phyloP scores from a whole-genome alignment of 2,329 filamentous ascomycete genomes.

The Davidsoniella eucalypti region DNA sequence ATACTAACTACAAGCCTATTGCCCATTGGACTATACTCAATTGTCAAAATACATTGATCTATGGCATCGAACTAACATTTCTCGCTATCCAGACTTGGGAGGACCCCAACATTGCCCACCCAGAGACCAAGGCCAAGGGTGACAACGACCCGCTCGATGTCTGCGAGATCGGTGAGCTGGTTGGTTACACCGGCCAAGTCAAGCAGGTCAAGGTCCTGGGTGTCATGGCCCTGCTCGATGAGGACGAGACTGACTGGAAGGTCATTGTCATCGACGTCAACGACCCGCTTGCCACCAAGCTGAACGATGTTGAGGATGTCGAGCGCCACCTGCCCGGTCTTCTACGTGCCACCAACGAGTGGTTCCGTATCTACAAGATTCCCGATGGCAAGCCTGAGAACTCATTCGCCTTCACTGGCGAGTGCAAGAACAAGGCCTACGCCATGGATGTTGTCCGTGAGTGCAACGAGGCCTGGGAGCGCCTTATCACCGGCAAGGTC shows the following conservation, averaged over 20 bases:
- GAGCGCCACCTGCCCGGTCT: constrained; percentile 96
- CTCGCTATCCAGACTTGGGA: constrained; percentile 67
- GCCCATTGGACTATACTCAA: constrained; percentile 2
- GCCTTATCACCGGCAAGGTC: constrained; percentile 81
- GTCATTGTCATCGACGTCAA: constrained; percentile 98
- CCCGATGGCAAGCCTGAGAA: constrained; percentile 99
- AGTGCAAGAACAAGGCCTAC: constrained; percentile 99
- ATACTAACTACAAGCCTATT: not conserved
- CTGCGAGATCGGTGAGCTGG: constrained; percentile 97
- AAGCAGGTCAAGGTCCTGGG: constrained; percentile 99
- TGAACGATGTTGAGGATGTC: constrained; percentile 97
- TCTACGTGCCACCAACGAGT: constrained; percentile 95
- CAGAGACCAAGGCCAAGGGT: constrained; percentile 98
- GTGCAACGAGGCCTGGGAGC: constrained; percentile 94
- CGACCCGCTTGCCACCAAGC: constrained; percentile 87
- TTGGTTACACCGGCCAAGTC: constrained; percentile 87
- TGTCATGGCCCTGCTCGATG: constrained; percentile 97
- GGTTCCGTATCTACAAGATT: constrained; percentile 99
- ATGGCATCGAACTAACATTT: not conserved
- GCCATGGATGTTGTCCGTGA: constrained; percentile 90
- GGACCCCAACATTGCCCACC: constrained; percentile 89
- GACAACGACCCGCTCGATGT: constrained; percentile 99
- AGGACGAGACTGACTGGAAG: constrained; percentile 99
- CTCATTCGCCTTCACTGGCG: constrained; percentile 98
- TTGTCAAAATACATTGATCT: not conserved